Conservation (phyloP, 176 grass and related monocot species). For the Zoysia japonica region DNA sequence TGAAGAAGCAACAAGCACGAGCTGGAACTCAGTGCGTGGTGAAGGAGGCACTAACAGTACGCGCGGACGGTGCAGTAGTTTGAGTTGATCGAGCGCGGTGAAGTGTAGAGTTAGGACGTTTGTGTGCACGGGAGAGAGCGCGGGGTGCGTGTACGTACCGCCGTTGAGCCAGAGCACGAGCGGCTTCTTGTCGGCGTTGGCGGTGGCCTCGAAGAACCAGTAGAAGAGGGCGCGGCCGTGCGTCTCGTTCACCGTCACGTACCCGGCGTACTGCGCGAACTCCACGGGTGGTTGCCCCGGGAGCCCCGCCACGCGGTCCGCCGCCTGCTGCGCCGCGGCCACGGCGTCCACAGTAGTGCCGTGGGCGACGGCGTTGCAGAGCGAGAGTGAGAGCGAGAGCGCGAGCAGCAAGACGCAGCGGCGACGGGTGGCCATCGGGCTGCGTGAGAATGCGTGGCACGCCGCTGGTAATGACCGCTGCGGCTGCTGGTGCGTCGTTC, state of each 20-base stretch:
- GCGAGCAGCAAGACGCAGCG: not conserved
- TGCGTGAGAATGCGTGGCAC: not conserved
- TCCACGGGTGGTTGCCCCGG: slow-evolving; percentile 59
- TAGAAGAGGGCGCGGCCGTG: slow-evolving; percentile 75
- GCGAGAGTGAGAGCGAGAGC: not conserved
- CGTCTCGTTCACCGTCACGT: slow-evolving; percentile 72
- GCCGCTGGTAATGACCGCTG: not conserved
- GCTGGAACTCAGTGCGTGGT: not conserved
- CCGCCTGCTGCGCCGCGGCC: slow-evolving; percentile 45
- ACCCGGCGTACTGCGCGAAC: slow-evolving; percentile 67
- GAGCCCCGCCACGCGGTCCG: slow-evolving; percentile 46
- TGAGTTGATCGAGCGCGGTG: not conserved
- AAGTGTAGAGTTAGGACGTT: too few relatives aligned
- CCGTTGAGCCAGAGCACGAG: slow-evolving; percentile 69
- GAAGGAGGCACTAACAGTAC: not conserved
- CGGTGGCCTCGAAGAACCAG: slow-evolving; percentile 77
- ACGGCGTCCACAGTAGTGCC: slow-evolving; percentile 18
- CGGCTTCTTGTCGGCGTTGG: slow-evolving; percentile 52
- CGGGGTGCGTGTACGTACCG: slow-evolving; percentile 46
- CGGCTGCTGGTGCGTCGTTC: slow-evolving; percentile 21
- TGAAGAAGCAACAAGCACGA: not conserved
- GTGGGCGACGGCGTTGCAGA: not conserved
- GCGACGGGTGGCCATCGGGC: not conserved
- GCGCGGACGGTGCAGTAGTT: not conserved
- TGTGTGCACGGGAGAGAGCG: too few relatives aligned